A percentile compares a stretch with the other conserved stretches of the same genome.
phyloP scores from a whole-genome alignment of 2,329 filamentous ascomycete species.

The Cladophialophora immunda region DNA sequence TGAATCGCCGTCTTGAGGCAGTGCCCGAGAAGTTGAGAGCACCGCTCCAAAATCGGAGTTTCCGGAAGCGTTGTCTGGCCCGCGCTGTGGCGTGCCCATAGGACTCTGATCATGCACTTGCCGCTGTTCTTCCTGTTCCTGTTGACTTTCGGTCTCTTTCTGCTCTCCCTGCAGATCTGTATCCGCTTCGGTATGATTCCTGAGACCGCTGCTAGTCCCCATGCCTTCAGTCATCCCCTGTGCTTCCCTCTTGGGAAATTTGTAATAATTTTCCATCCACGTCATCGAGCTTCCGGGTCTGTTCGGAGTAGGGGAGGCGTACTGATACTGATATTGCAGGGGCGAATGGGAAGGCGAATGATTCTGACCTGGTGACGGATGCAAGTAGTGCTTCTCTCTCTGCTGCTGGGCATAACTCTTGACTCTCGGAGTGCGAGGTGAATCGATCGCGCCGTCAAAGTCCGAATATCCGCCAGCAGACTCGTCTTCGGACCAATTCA shows the following conservation, averaged over 20 bases:
- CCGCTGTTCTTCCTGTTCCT: background rate
- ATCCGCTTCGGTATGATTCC: slow-evolving; percentile 4
- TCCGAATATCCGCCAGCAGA: slow-evolving; percentile 38
- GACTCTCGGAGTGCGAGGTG: slow-evolving; percentile 29
- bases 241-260: slow-evolving; percentile 9
- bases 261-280: slow-evolving; percentile 19
- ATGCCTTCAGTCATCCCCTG: background rate
- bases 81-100: slow-evolving; percentile 3
- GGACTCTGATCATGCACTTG: slow-evolving; percentile 13
- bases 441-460: slow-evolving; percentile 37
- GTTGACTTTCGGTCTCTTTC: background rate
- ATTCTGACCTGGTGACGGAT: slow-evolving; percentile 8
- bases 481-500: slow-evolving; percentile 38
- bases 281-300: slow-evolving; percentile 13
- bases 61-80: background rate
- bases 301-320: slow-evolving; percentile 15
- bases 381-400: slow-evolving; percentile 36
- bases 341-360: slow-evolving; percentile 18
- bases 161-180: background rate
- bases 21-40: slow-evolving; percentile 6
- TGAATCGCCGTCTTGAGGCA: background rate
- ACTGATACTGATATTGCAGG: slow-evolving; percentile 18
- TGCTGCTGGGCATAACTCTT: slow-evolving; percentile 40
- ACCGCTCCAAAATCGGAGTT: background rate
- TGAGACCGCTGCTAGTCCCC: background rate